Base-by-base conservation (phyloP, 495 filamentous ascomycete genomes). In the Rusavskia elegans region DNA sequence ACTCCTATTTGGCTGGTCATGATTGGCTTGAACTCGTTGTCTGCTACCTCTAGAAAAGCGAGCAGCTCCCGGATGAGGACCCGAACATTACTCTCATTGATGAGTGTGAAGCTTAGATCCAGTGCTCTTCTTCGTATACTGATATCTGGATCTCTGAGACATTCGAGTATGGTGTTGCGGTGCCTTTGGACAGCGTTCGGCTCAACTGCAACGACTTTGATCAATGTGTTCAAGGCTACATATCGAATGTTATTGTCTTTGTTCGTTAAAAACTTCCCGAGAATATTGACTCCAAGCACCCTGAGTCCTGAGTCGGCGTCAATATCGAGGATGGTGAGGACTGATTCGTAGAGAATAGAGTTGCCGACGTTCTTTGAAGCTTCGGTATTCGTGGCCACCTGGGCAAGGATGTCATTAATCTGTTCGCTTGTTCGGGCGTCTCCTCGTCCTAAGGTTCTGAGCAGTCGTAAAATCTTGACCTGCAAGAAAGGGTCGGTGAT, bases 201-300 rank as follows among this genome's bases (percentile, higher is more conserved):
- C 63, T 98, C 92, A 37, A 98, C 87, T 10, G 93, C 90, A 42
- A 98, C 90, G 49, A 98, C 92, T 68, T 98, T 98, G 68, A 95
- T 90, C 53, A 98, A 72, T 1, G 92, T 98, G 66, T 98, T 98
- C 25, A 98, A 68, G 23, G 92, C 92, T 45, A 98, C 92, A 63
- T 98, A 98, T 60, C 92, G 86, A 63, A 98, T 97, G 61, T 98
- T 98, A 72, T 98, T 98, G 68, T 98, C 92, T 64, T 89, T 85
- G 67, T 98, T 98, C 7, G 88, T 80, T 51, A 98, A 69, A 72
- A 98, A 98, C 64, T 97, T 98, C 62, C 92, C 92, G 9, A 98
- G 79, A 51, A 98, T 98, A 61, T 98, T 98, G 57, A 98, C 90
- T 62, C 92, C 92, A 42, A 98, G 73, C 10, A 97, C 93, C 37